Percentiles rank a stretch among this genome's conserved stretches.
phyloP scores from a whole-genome alignment of 202 grass and related monocot species.

The Miscanthus sacchariflorus region DNA sequence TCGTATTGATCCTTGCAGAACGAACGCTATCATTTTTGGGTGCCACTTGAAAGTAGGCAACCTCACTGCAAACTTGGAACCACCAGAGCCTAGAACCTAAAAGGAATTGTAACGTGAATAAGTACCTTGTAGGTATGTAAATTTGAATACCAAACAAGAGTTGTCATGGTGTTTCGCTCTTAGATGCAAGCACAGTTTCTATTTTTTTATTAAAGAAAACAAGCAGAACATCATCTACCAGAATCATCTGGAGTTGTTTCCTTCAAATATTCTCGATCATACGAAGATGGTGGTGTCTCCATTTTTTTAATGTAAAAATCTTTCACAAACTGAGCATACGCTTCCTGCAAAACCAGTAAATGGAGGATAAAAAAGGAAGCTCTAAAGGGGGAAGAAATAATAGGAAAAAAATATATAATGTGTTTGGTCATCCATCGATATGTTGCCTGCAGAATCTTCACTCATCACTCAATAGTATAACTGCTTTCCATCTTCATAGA shows the following conservation, averaged over 20 bases:
- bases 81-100: slow-evolving; percentile 90
- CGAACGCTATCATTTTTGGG: slow-evolving; percentile 85
- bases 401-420: neutral
- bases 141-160: slow-evolving; percentile 10
- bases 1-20: slow-evolving; percentile 72
- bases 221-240: slow-evolving; percentile 47
- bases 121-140: slow-evolving; percentile 9
- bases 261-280: slow-evolving; percentile 90
- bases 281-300: slow-evolving; percentile 61
- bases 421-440: neutral
- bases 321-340: slow-evolving; percentile 73
- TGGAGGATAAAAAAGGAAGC: slow-evolving; percentile 1
- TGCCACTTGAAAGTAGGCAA: slow-evolving; percentile 97
- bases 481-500: neutral
- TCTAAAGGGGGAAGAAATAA: neutral
- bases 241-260: slow-evolving; percentile 70
- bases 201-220: slow-evolving; percentile 28
- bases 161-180: slow-evolving; percentile 25
- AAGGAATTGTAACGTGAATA: slow-evolving; percentile 7
- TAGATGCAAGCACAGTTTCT: slow-evolving; percentile 16
- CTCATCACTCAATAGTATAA: neutral
- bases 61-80: slow-evolving; percentile 98
- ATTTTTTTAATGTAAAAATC: slow-evolving; percentile 67
- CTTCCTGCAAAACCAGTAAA: slow-evolving; percentile 56
- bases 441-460: neutral